A percentile compares a stretch with the other conserved stretches of the same genome.
phyloP scores from a whole-genome alignment of 805 yeast genomes.

The Metschnikowia henanensis region DNA sequence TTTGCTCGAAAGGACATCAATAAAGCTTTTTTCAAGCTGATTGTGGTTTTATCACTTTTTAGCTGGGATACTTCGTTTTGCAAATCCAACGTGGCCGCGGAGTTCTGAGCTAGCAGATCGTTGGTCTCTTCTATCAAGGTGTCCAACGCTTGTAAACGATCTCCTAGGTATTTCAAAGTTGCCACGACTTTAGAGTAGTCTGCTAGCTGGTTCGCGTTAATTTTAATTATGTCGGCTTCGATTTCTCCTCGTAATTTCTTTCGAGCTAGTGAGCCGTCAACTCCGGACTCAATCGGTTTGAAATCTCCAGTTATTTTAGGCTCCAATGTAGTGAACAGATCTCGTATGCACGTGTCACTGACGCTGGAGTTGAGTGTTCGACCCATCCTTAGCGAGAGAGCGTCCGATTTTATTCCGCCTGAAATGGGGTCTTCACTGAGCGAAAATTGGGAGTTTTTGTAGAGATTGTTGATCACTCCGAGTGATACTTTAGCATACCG shows the following conservation, averaged over 20 bases:
- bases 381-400: constrained; percentile 45
- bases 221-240: constrained; percentile 58
- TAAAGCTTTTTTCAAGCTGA: constrained; percentile 50
- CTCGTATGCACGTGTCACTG: constrained; percentile 33
- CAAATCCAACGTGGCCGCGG: constrained; percentile 23
- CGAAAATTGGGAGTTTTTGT: not conserved
- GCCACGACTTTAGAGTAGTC: constrained; percentile 34
- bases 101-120: constrained; percentile 36
- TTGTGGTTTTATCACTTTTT: constrained; percentile 29
- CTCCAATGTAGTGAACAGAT: constrained; percentile 32
- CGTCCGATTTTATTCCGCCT: constrained; percentile 12
- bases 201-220: constrained; percentile 40
- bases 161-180: constrained; percentile 22
- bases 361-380: constrained; percentile 49
- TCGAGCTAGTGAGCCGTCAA: constrained; percentile 60
- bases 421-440: not conserved
- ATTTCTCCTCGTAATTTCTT: constrained; percentile 58
- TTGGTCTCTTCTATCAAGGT: constrained; percentile 33
- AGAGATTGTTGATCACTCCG: constrained; percentile 26
- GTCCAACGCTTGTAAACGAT: constrained; percentile 13
- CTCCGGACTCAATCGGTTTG: constrained; percentile 44
- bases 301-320: constrained; percentile 30
- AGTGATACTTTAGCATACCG: constrained; percentile 51
- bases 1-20: constrained; percentile 54
- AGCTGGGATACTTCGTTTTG: constrained; percentile 26